Evolutionary conservation across 2,329 filamentous ascomycete species (phyloP).

Genomic region (Proliferodiscus dingleyae): DNA sequence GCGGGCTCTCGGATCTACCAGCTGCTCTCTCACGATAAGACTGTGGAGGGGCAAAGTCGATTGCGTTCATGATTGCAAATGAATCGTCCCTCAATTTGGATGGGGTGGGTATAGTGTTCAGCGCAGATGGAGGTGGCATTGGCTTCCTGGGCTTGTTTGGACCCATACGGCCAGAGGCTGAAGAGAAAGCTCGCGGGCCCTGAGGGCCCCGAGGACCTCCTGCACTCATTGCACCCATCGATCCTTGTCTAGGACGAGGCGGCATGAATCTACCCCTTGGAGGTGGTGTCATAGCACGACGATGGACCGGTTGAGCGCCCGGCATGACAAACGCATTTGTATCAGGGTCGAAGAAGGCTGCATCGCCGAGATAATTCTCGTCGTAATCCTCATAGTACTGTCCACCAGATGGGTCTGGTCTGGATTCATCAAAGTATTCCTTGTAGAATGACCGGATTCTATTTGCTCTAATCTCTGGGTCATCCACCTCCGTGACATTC

Average conservation of each 20-base stretch:
- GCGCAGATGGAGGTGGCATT: conserved; percentile 66
- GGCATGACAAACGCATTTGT: conserved; percentile 62
- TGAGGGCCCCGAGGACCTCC: conserved; percentile 19
- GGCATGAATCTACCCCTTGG: conserved; percentile 46
- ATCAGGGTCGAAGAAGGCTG: conserved; percentile 32
- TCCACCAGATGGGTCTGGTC: conserved; percentile 34
- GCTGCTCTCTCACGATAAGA: conserved; percentile 61
- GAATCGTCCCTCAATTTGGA: conserved; percentile 78
- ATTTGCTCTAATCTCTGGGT: conserved; percentile 91
- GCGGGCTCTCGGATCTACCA: conserved; percentile 62
- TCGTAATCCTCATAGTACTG: conserved; percentile 74
- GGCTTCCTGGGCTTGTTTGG: conserved; percentile 43
- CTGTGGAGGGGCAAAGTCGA: conserved; percentile 82
- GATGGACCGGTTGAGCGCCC: conserved; percentile 77
- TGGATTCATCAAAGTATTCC: conserved; percentile 93
- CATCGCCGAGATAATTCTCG: conserved; percentile 63
- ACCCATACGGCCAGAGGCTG: conserved; percentile 43
- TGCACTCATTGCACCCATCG: conserved; percentile 40
- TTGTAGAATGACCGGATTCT: conserved; percentile 98
- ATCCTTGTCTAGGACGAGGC: conserved; percentile 42
- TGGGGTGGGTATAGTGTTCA: conserved; percentile 78
- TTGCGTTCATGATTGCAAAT: conserved; percentile 61
- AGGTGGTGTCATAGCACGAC: conserved; percentile 93
- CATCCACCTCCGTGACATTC: conserved; percentile 73
- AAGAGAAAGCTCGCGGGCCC: conserved; percentile 59